These are phyloP conservation scores for Pilasporangium apinafurcum DNA, from an alignment of 352 stramenopile genomes.

Conservation along the genomic window DNA sequence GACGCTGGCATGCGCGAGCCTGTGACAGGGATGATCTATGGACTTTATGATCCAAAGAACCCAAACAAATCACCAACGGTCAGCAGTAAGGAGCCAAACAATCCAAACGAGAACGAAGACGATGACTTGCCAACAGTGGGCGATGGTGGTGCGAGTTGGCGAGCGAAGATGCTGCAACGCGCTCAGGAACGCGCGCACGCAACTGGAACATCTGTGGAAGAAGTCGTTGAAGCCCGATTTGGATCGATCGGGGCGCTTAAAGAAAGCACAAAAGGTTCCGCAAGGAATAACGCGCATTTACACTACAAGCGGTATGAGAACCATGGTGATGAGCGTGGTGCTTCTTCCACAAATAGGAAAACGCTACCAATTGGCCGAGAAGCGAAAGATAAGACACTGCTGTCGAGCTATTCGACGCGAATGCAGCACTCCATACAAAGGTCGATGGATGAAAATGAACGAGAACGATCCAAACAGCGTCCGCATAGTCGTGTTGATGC, in stretches of 20 bases:
- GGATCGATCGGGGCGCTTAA: conserved; percentile 47
- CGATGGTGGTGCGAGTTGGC: conserved; percentile 77
- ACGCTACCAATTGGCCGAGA: conserved; percentile 41
- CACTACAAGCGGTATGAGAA: conserved; percentile 51
- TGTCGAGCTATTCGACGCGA: conserved; percentile 55
- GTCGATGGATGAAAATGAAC: conserved; percentile 5
- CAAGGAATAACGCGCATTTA: conserved; percentile 47
- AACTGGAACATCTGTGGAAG: conserved; percentile 47
- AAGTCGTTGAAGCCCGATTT: conserved; percentile 58
- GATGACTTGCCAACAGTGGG: conserved; percentile 34
- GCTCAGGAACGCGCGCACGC: conserved; percentile 49
- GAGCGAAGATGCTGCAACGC: conserved; percentile 75
- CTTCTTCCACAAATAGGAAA: no score
- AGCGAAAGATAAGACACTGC: conserved; percentile 47
- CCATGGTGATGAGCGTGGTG: conserved; percentile 15
- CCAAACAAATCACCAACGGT: conserved; percentile 25
- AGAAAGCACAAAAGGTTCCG: conserved; percentile 38
- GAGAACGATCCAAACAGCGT: conserved; percentile 1
- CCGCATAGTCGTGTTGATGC: conserved; percentile 1
- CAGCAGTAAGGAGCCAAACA: conserved; percentile 2
- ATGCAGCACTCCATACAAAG: conserved; percentile 43
- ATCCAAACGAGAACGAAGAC: background rate
- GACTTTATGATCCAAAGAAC: conserved; percentile 78
- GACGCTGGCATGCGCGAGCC: conserved; percentile 66
- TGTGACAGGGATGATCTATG: conserved; percentile 74